phyloP scores from a whole-genome alignment of 2,329 filamentous ascomycete genomes.

The Trichoderma endophyticum region DNA sequence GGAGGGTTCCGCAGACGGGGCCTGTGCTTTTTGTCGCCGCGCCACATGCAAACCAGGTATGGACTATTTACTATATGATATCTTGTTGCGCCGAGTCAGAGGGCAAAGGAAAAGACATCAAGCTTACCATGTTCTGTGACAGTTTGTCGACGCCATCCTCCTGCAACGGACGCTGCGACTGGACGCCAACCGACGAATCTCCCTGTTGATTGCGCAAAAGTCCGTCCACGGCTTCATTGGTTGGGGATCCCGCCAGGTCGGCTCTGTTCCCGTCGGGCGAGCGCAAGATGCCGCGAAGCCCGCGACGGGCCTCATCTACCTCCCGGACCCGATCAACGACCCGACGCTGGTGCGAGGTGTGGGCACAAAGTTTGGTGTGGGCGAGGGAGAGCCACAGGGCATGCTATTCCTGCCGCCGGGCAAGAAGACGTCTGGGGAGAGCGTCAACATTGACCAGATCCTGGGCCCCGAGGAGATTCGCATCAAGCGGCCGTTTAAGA shows the following conservation, averaged over 20 bases:
- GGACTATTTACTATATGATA: constrained; percentile 25
- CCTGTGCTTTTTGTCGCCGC: constrained; percentile 95
- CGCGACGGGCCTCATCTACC: constrained; percentile 75
- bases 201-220: constrained; percentile 91
- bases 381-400: constrained; percentile 71
- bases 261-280: constrained; percentile 87
- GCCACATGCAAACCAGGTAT: constrained; percentile 91
- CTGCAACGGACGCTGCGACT: constrained; percentile 85
- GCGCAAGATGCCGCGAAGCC: constrained; percentile 86
- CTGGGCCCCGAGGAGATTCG: constrained; percentile 75
- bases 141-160: constrained; percentile 95
- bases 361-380: constrained; percentile 75
- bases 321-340: constrained; percentile 82
- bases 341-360: constrained; percentile 76
- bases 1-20: constrained; percentile 85
- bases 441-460: constrained; percentile 80
- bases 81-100: not conserved
- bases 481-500: constrained; percentile 84
- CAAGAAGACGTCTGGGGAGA: constrained; percentile 72
- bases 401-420: constrained; percentile 82
- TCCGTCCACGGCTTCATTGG: constrained; percentile 94
- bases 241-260: constrained; percentile 76
- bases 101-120: not conserved
- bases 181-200: constrained; percentile 84
- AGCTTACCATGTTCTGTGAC: constrained; percentile 14